phyloP scores from a whole-genome alignment of 2,329 filamentous ascomycete species.

The Spiromastix sp. region DNA sequence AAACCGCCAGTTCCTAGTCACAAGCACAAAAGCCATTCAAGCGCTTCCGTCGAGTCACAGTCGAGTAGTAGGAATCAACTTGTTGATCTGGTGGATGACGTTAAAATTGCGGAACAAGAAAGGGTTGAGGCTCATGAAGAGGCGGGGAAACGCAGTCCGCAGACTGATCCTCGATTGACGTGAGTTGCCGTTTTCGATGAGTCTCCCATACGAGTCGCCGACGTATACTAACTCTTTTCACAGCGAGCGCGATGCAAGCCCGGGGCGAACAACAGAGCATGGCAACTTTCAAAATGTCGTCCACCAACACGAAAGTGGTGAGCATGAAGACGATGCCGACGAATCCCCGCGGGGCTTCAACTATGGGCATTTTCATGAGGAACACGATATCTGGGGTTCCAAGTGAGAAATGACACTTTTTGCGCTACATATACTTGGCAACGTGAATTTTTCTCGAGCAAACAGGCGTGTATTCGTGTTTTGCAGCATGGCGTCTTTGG shows the following conservation, averaged over 20 bases:
- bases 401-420: no score
- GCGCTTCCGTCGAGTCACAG: slow-evolving; percentile 39
- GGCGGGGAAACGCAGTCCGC: slow-evolving; percentile 45
- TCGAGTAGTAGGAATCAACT: slow-evolving; percentile 50
- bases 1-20: slow-evolving; percentile 23
- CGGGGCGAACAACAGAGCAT: no score
- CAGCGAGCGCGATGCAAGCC: no score
- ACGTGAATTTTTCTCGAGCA: no score
- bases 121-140: slow-evolving; percentile 53
- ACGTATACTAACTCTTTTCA: no score
- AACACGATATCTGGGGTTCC: slow-evolving; percentile 18
- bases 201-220: no score
- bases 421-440: no score
- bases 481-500: slow-evolving; percentile 3
- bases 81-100: slow-evolving; percentile 58
- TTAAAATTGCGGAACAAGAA: slow-evolving; percentile 53
- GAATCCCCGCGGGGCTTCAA: no score
- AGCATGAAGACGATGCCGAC: slow-evolving; percentile 12
- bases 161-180: slow-evolving; percentile 38
- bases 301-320: no score
- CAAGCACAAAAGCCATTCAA: slow-evolving; percentile 25
- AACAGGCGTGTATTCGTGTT: background rate
- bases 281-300: no score
- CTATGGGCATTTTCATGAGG: slow-evolving; percentile 27
- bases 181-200: slow-evolving; percentile 5